Base-by-base conservation (phyloP, 768 basidiomycete genomes). In the Kwoniella sp. region DNA sequence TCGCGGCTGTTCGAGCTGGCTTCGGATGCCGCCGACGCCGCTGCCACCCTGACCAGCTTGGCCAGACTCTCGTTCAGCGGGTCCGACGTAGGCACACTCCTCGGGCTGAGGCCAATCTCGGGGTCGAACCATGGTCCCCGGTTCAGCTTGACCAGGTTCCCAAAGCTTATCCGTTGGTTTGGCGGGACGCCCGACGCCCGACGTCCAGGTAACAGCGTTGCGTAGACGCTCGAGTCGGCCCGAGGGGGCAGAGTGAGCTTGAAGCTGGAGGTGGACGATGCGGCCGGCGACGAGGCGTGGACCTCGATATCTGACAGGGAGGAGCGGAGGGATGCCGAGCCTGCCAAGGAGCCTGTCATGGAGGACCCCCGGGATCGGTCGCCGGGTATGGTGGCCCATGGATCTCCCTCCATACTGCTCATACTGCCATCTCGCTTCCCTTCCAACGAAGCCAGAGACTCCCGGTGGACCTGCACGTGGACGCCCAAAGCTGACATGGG, bases 51-150 rank as follows among this genome's bases (percentile, higher is more conserved):
- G n/a, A n/a, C n/a, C n/a, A n/a, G n/a, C n/a, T n/a, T n/a, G n/a
- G n/a, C n/a, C 28, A 19, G 10, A 9, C 27, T 31, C 3, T 12
- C 26, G 14, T 44, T 26, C 17, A 31, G 14, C n/a, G 25, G 17
- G 12, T 28, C 17, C n/a, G 26, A 25, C 20, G 17, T 32, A 3
- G 47, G 36, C 20, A 32, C 47, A 23, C 46, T 49, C 32, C 53
- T 27, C 12, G 53, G 53, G 37, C 46, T 49, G 1, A 55, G 22
- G 5, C 47, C 40, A 5, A 55, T 17, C 20, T 55, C 53, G 3
- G 52, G 29, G 34, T 55, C 53, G 7, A 22, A 10, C 46, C 47
- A 55, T 36, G 33, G 46, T 23, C 41, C 41, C 23, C 53, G 48
- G 34, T 55, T 55, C 9, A 55, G 34, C 23, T 46, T 14, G 8